phyloP scores from a whole-genome alignment of 805 yeast genomes.

The Lipomyces chichibuensis region DNA sequence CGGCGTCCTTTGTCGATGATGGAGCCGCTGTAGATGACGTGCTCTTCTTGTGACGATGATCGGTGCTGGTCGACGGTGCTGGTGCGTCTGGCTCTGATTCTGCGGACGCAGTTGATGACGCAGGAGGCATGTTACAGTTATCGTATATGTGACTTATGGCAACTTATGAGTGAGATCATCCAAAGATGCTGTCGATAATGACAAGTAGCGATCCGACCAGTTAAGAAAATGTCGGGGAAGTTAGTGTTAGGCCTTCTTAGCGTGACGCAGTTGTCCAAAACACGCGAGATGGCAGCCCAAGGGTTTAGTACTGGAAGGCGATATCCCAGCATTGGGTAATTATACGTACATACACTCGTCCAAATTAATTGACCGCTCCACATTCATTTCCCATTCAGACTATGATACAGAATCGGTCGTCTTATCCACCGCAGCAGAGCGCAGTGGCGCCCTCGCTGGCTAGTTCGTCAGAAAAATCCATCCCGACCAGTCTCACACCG shows the following conservation, averaged over 20 bases:
- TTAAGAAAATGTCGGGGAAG: not conserved
- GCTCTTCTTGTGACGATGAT: conserved; percentile 7
- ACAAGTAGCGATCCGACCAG: not conserved
- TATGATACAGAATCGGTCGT: not conserved
- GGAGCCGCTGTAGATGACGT: not conserved
- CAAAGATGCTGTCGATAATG: not conserved
- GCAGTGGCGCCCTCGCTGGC: not conserved
- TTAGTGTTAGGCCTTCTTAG: not conserved
- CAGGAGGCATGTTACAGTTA: not conserved
- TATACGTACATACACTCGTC: too few relatives aligned
- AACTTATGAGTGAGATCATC: not conserved
- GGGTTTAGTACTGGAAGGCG: not conserved
- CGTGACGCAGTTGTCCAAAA: not conserved
- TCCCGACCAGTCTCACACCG: conserved; percentile 4
- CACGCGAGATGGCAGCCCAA: not conserved
- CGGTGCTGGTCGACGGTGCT: conserved; percentile 7
- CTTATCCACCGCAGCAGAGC: not conserved
- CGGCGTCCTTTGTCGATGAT: not conserved
- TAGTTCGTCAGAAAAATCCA: not conserved
- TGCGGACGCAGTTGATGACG: not conserved
- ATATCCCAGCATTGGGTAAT: too few relatives aligned
- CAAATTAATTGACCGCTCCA: not conserved
- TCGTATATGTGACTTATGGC: not conserved
- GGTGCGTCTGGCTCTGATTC: not conserved
- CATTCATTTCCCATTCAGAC: not conserved